Evolutionary conservation across 2,329 filamentous ascomycete genomes (phyloP).

Genomic region (Tolypocladium sp.): DNA sequence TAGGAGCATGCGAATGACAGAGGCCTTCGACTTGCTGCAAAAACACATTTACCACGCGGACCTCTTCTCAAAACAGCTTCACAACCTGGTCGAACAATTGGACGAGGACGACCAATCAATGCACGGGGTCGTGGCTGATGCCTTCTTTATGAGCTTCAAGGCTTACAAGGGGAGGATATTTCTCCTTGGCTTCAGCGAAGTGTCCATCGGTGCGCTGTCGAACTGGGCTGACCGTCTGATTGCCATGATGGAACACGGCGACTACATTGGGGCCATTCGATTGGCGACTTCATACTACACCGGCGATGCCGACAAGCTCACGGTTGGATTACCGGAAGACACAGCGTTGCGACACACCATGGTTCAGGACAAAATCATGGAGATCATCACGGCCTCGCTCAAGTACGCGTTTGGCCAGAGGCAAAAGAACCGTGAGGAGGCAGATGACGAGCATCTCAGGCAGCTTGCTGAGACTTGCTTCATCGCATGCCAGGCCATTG

Average conservation of each 20-base stretch:
- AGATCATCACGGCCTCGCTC: conserved; percentile 87
- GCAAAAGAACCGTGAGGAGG: conserved; percentile 34
- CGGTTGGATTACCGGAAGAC: conserved; percentile 86
- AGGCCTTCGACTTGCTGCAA: conserved; percentile 84
- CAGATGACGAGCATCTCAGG: conserved; percentile 53
- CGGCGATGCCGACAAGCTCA: conserved; percentile 86
- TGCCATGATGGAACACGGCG: conserved; percentile 92
- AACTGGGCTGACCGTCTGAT: conserved; percentile 96
- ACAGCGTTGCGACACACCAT: conserved; percentile 64
- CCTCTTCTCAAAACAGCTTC: conserved; percentile 80
- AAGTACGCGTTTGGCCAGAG: conserved; percentile 76
- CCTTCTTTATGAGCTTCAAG: conserved; percentile 96
- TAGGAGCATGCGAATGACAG: conserved; percentile 77
- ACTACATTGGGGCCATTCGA: conserved; percentile 85
- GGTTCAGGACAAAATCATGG: conserved; percentile 80
- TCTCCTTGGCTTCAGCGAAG: conserved; percentile 84
- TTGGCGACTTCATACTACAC: conserved; percentile 88
- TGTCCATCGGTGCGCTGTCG: conserved; percentile 82
- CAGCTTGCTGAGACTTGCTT: conserved; percentile 81
- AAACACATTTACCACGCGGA: conserved; percentile 90
- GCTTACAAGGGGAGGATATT: conserved; percentile 92
- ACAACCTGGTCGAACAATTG: conserved; percentile 74
- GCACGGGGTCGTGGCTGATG: conserved; percentile 94
- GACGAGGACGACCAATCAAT: conserved; percentile 81
- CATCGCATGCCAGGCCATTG: conserved; percentile 68